Evolutionary conservation across 2,329 filamentous ascomycete species (phyloP).

Genomic region (Cordyceps cateniannulata): DNA sequence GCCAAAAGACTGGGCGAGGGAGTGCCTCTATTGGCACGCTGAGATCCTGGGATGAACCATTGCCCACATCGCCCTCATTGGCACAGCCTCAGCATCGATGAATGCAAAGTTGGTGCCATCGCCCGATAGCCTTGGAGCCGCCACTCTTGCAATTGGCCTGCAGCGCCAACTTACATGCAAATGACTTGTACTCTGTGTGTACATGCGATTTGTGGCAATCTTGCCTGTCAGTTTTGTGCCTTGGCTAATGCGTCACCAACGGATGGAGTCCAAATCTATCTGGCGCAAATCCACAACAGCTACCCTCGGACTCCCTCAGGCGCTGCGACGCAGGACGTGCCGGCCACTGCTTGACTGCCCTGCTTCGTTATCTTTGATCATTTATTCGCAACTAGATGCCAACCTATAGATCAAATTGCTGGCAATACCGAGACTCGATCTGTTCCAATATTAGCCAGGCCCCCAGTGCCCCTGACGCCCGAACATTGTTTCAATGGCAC

Average conservation of each 20-base stretch:
- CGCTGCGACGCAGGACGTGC: background rate
- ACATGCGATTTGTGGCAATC: background rate
- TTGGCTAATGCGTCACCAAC: background rate
- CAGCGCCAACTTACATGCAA: background rate
- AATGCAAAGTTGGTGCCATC: background rate
- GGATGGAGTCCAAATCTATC: slow-evolving; percentile 4
- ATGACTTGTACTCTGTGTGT: background rate
- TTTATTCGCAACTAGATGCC: background rate
- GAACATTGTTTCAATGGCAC: background rate
- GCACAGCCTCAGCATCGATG: background rate
- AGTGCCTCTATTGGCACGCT: background rate
- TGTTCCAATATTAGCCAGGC: background rate
- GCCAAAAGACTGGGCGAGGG: background rate
- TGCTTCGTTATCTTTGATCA: background rate
- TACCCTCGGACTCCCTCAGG: background rate
- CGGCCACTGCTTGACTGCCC: background rate
- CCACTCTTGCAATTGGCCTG: background rate
- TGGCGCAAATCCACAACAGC: background rate
- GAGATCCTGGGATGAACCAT: slow-evolving; percentile 2
- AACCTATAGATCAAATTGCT: background rate
- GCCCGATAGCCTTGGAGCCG: background rate
- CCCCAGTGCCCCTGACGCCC: background rate
- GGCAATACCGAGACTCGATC: background rate
- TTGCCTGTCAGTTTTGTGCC: background rate
- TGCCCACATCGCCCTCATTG: background rate